Percentiles rank a stretch among this genome's conserved stretches.
phyloP scores from a whole-genome alignment of 2,329 filamentous ascomycete species.

The Clonostachys chloroleuca region DNA sequence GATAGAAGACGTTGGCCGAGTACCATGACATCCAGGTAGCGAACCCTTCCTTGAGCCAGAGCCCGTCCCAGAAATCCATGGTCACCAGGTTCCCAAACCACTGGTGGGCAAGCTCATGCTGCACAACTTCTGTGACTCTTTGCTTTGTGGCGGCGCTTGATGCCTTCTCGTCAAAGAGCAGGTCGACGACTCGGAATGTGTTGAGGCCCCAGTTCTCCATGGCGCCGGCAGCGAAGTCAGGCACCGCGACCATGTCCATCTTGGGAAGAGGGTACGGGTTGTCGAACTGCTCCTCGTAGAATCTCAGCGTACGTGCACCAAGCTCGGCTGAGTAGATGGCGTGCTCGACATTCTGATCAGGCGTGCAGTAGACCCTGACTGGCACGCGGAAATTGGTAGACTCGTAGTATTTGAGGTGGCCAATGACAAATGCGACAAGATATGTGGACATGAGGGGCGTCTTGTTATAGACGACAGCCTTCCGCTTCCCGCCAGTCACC shows the following conservation, averaged over 20 bases:
- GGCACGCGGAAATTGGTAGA: slow-evolving; percentile 88
- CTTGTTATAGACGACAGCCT: too few species aligned
- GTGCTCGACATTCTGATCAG: slow-evolving; percentile 85
- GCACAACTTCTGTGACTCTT: slow-evolving; percentile 89
- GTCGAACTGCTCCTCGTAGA: slow-evolving; percentile 94
- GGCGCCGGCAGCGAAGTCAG: slow-evolving; percentile 90
- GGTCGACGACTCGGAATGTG: slow-evolving; percentile 80
- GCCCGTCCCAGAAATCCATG: slow-evolving; percentile 97
- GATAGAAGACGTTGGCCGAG: slow-evolving; percentile 90
- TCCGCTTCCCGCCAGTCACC: too few species aligned
- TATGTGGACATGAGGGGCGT: too few species aligned
- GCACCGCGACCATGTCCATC: slow-evolving; percentile 76
- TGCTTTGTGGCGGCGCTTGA: slow-evolving; percentile 88
- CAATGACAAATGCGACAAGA: too few species aligned
- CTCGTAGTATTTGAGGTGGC: slow-evolving; percentile 70
- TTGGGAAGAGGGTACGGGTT: slow-evolving; percentile 55
- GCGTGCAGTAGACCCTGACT: slow-evolving; percentile 89
- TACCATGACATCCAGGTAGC: slow-evolving; percentile 46
- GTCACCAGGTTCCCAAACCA: slow-evolving; percentile 98
- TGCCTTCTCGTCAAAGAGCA: slow-evolving; percentile 87
- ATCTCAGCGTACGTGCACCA: slow-evolving; percentile 82
- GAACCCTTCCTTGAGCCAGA: slow-evolving; percentile 83
- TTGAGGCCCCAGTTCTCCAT: slow-evolving; percentile 99
- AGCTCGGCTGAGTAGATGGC: slow-evolving; percentile 88
- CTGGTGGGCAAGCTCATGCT: slow-evolving; percentile 95